Conservation (phyloP, 1,139 yeast genomes). For the Diutina rugosa region DNA sequence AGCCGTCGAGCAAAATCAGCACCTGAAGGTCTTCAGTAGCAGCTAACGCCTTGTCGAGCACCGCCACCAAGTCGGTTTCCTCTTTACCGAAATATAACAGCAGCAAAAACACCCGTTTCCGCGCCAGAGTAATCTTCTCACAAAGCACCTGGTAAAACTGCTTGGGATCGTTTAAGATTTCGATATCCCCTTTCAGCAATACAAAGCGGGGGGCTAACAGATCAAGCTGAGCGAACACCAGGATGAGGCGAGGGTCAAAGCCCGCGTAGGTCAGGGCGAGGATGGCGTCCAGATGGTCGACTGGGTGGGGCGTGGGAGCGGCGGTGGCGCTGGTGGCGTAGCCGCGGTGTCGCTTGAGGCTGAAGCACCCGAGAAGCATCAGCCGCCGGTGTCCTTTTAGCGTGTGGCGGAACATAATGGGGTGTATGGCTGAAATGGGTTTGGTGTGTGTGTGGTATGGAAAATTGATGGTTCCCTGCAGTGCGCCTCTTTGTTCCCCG, state of each 20-base stretch:
- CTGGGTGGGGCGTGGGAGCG: background rate
- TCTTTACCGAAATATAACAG: conserved; percentile 78
- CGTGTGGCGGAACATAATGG: background rate
- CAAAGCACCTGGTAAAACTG: conserved; percentile 58
- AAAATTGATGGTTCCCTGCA: too few species aligned
- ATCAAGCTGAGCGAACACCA: conserved; percentile 43
- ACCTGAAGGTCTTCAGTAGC: conserved; percentile 52
- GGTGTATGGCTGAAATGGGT: background rate
- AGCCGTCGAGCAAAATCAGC: conserved; percentile 69
- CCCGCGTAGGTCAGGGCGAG: background rate
- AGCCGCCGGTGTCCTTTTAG: background rate
- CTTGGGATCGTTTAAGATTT: conserved; percentile 51
- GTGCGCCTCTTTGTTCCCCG: too few species aligned
- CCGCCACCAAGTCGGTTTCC: conserved; percentile 61
- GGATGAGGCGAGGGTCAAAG: background rate
- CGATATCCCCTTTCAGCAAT: conserved; percentile 45
- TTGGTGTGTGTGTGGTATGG: background rate
- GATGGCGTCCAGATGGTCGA: background rate
- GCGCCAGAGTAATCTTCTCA: conserved; percentile 38
- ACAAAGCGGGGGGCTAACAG: conserved; percentile 61
- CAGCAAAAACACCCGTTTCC: conserved; percentile 61
- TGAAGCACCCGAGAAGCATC: background rate
- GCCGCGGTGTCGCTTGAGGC: background rate
- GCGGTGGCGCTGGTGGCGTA: background rate
- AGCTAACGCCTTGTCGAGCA: conserved; percentile 44